Evolutionary conservation across 257 asterid genomes (phyloP), one percentile per base, ranked within the genome.

Genomic region (Solanum corneliomulleri): DNA sequence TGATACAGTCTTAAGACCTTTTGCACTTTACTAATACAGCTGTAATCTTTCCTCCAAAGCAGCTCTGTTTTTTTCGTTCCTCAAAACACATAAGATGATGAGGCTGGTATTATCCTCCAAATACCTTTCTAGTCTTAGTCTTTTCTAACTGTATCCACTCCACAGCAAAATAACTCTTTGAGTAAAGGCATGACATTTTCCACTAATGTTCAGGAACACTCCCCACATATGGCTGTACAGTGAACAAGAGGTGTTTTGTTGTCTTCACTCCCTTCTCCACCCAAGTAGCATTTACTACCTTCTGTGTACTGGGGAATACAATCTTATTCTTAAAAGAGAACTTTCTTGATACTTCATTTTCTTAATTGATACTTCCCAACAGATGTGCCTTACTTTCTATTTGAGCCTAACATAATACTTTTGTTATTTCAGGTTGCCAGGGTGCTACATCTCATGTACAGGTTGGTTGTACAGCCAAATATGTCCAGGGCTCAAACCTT

Each of bases 391-490:
- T 84, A 82, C 82, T 27, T 69, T 31, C 52, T 25, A 18, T 52
- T 70, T 82, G 83, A 69, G 88, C 88, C 87, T 86, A 84, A 87
- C 89, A 74, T 72, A 83, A 82, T 87, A 47, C 74, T 89, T 90
- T 42, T 84, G 89, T 88, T 88, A 89, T 90, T 92, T 91, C 97
- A 97, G 99, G 98, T 97, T 89, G 95, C 98, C 56, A 94, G 99
- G 92, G 95, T 94, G 89, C 91, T 97, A 91, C 98, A 95, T 90
- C 94, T 97, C 85, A 93, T 97, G 58, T 97, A 97, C 89, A 92
- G 98, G 91, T 90, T 97, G 93, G 98, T 95, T 87, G 98, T 97
- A 83, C 99, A 97, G 90, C 99, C 99, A 81, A 97, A 97, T 89
- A 87, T 88, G 39, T 91, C 95, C 76, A 92, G 99, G 89, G 98